Conservation (phyloP, 2,329 filamentous ascomycete genomes). For the Passalora sequoiae region DNA sequence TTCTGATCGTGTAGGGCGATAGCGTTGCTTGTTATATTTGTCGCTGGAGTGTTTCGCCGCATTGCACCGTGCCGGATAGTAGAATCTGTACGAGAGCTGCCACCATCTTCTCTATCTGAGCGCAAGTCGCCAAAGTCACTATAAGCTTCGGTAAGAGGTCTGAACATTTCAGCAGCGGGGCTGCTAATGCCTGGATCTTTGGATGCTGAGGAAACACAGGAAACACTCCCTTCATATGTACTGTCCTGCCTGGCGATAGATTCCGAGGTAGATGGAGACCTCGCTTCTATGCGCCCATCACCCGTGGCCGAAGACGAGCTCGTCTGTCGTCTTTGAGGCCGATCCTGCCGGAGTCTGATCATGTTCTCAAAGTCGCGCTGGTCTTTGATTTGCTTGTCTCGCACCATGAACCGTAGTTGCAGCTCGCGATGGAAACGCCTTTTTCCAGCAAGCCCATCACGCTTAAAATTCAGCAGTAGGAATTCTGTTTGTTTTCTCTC, state of each 20-base stretch:
- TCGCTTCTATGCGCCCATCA: not conserved
- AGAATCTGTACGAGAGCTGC: not conserved
- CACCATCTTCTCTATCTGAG: not conserved
- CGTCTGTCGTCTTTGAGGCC: constrained; percentile 2
- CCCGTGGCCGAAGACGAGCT: not conserved
- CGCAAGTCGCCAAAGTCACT: not conserved
- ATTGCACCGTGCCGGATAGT: not conserved
- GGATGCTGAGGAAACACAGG: not conserved
- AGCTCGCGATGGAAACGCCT: constrained; percentile 18
- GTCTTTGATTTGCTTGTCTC: constrained; percentile 18
- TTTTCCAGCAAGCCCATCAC: constrained; percentile 12
- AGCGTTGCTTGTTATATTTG: no score
- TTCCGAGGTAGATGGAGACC: not conserved
- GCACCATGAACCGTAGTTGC: constrained; percentile 13
- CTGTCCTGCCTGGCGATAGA: not conserved
- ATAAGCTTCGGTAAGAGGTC: not conserved
- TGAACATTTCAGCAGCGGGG: not conserved
- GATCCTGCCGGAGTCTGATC: constrained; percentile 7
- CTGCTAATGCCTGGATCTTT: not conserved
- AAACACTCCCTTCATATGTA: not conserved
- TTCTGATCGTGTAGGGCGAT: not conserved
- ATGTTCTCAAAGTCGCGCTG: constrained; percentile 11
- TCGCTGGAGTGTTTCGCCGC: not conserved
- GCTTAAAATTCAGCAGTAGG: constrained; percentile 18
- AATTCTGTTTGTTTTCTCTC: constrained; percentile 14